Evolutionary conservation across 2,329 filamentous ascomycete genomes (phyloP).

Genomic region (Fusarium irregulare): DNA sequence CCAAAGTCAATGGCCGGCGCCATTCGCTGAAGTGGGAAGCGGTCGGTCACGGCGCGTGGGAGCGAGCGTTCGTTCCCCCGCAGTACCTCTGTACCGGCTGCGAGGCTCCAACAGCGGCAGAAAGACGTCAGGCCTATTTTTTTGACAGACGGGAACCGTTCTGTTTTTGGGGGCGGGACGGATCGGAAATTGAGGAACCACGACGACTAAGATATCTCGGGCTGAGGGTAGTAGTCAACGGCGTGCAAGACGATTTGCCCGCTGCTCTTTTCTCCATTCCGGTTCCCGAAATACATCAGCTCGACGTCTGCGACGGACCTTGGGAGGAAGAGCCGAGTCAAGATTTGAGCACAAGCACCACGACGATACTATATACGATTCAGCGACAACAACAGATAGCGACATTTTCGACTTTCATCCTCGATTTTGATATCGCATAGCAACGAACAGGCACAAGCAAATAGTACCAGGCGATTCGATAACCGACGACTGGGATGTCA

Average conservation of each 20-base stretch:
- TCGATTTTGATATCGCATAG: slow-evolving; percentile 12
- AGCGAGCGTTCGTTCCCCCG: slow-evolving; percentile 62
- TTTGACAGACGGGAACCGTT: slow-evolving; percentile 13
- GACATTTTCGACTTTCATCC: background rate
- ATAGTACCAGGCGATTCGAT: slow-evolving; percentile 11
- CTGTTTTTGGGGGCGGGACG: slow-evolving; percentile 26
- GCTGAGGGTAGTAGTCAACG: slow-evolving; percentile 13
- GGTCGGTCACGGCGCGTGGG: slow-evolving; percentile 70
- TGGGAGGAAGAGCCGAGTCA: slow-evolving; percentile 7
- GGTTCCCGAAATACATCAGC: slow-evolving; percentile 22
- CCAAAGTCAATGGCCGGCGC: slow-evolving; percentile 66
- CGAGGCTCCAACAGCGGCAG: slow-evolving; percentile 42
- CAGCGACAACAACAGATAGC: slow-evolving; percentile 13
- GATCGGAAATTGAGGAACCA: slow-evolving; percentile 18
- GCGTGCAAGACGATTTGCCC: slow-evolving; percentile 1
- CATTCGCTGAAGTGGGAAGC: slow-evolving; percentile 63
- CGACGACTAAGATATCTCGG: slow-evolving; percentile 9
- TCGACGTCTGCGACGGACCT: slow-evolving; percentile 18
- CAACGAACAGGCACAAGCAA: slow-evolving; percentile 15
- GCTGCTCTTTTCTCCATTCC: background rate
- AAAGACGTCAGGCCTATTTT: slow-evolving; percentile 17
- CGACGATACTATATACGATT: background rate
- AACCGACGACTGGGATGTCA: slow-evolving; percentile 53
- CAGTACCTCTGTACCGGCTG: slow-evolving; percentile 60
- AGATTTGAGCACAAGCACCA: slow-evolving; percentile 1